Conservation (phyloP, 305 asterid species). For the Ruellia speciosa region DNA sequence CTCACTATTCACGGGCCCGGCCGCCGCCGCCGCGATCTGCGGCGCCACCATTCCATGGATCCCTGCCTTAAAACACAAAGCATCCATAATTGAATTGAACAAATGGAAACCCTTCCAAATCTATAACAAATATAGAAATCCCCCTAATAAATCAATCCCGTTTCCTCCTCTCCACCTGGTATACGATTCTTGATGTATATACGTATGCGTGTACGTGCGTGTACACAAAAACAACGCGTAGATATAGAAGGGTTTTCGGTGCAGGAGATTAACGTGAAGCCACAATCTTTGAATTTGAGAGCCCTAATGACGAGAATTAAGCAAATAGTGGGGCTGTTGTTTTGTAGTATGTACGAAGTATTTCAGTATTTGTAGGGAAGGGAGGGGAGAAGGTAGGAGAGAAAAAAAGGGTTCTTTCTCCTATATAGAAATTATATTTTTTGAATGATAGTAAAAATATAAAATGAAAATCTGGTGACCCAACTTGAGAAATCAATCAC, state of each 20-base stretch:
- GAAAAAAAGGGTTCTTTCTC: too few species aligned
- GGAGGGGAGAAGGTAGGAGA: too few species aligned
- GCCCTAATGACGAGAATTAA: not conserved
- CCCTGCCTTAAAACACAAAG: slow-evolving; percentile 62
- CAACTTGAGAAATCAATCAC: too few species aligned
- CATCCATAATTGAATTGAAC: slow-evolving; percentile 12
- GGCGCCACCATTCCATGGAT: slow-evolving; percentile 43
- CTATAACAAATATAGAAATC: not conserved
- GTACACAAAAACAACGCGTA: not conserved
- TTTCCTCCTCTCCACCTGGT: not conserved
- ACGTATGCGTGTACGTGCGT: not conserved
- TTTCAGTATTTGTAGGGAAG: too few species aligned
- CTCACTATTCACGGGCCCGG: slow-evolving; percentile 38
- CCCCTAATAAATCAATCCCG: not conserved
- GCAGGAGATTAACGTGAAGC: slow-evolving; percentile 11
- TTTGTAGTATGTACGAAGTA: too few species aligned
- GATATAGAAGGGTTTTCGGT: not conserved
- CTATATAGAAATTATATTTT: too few species aligned
- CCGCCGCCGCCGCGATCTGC: slow-evolving; percentile 39
- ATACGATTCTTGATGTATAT: slow-evolving; percentile 1
- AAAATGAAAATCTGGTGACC: too few species aligned
- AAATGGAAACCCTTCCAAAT: not conserved
- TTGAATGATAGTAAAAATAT: too few species aligned
- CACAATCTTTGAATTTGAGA: slow-evolving; percentile 8
- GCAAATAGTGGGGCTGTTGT: not conserved